phyloP scores from a whole-genome alignment of 2,329 filamentous ascomycete genomes.

The Fusarium devonianum region DNA sequence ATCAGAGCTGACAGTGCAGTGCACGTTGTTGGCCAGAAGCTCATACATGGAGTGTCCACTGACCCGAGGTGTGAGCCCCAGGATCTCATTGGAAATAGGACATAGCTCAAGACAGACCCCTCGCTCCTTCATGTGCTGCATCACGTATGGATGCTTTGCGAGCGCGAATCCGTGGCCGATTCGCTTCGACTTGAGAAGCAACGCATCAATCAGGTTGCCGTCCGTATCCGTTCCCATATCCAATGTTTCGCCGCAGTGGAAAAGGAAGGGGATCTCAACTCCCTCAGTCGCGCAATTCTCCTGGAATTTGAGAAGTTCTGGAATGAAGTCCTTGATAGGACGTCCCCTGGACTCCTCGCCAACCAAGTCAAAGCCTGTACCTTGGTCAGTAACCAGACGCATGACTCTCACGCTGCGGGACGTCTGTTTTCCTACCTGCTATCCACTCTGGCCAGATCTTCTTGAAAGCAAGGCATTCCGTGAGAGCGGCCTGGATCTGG shows the following conservation, averaged over 20 bases:
- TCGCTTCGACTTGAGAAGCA: conserved; percentile 70
- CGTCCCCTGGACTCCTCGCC: conserved; percentile 70
- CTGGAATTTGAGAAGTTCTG: conserved; percentile 64
- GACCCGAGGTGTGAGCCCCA: conserved; percentile 71
- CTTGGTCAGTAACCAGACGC: not conserved
- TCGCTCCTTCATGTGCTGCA: conserved; percentile 68
- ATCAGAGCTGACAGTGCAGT: conserved; percentile 77
- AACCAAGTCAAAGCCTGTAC: conserved; percentile 71
- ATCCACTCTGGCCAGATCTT: conserved; percentile 63
- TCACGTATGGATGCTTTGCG: conserved; percentile 70
- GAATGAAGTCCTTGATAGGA: conserved; percentile 63
- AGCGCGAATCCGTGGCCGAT: conserved; percentile 79
- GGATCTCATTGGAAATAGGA: conserved; percentile 78
- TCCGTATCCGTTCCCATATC: conserved; percentile 70
- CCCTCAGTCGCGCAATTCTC: conserved; percentile 54
- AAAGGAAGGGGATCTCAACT: conserved; percentile 73
- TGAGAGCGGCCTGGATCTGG: conserved; percentile 59
- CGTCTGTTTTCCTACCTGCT: conserved; percentile 62
- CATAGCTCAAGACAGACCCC: conserved; percentile 77
- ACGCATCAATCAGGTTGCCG: conserved; percentile 73
- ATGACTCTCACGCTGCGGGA: not conserved
- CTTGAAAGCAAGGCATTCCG: conserved; percentile 70
- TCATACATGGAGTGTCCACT: conserved; percentile 72
- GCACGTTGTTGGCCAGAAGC: conserved; percentile 74
- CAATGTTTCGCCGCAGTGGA: conserved; percentile 79